A percentile compares a stretch with the other conserved stretches of the same genome.
Conservation (phyloP, 441 rosid species). For the Populus tomentosa region DNA sequence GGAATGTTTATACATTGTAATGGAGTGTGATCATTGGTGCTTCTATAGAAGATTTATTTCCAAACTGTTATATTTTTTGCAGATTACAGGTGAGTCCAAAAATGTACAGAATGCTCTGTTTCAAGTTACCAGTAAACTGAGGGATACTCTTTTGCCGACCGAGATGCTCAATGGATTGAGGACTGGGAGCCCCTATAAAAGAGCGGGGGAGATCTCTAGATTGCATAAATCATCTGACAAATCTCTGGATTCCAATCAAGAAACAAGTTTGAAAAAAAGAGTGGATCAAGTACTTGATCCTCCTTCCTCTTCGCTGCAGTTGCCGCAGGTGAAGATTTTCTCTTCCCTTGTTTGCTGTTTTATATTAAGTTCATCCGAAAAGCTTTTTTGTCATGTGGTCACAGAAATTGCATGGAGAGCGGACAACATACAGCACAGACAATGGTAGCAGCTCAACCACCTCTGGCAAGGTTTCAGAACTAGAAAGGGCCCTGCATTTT, state of each 20-base stretch:
- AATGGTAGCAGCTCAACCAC: not conserved
- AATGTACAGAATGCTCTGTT: conserved; percentile 40
- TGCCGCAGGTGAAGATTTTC: conserved; percentile 31
- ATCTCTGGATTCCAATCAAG: conserved; percentile 12
- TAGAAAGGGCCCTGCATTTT: conserved; percentile 9
- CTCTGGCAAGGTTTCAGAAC: not conserved
- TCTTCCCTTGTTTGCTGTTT: not conserved
- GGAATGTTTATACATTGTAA: not conserved
- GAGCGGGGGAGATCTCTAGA: conserved; percentile 18
- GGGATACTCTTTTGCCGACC: conserved; percentile 34
- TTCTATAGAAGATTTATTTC: not conserved
- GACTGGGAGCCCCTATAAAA: conserved; percentile 22
- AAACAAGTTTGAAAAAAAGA: conserved; percentile 22
- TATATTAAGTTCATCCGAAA: not conserved
- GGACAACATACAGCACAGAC: not conserved
- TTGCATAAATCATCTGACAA: conserved; percentile 16
- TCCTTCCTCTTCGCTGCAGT: conserved; percentile 16
- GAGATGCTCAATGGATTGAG: conserved; percentile 32
- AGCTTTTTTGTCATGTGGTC: not conserved
- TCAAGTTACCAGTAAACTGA: conserved; percentile 35
- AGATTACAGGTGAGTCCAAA: conserved; percentile 42
- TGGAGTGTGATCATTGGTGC: not conserved
- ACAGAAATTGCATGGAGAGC: conserved; percentile 11
- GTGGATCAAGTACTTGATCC: conserved; percentile 26
- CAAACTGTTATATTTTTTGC: conserved; percentile 12